A percentile compares a stretch with the other conserved stretches of the same genome.
phyloP scores from a whole-genome alignment of 306 rosid genomes.

The Medicago ruthenica region DNA sequence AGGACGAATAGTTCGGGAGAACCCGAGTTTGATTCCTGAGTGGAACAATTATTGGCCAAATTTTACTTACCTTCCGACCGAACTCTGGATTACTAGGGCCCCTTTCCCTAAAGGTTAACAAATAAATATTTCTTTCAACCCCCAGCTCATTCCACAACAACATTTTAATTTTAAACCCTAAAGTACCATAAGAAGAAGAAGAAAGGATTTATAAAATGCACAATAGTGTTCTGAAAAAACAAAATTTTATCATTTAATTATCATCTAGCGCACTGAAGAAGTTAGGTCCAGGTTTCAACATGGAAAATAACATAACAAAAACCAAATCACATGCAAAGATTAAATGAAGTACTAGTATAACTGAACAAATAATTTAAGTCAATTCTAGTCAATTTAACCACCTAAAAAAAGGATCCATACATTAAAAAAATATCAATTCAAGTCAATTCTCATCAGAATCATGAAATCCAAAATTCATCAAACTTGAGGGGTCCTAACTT shows the following conservation, averaged over 20 bases:
- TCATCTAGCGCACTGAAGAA: background rate
- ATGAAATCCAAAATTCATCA: slow-evolving; percentile 27
- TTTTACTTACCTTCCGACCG: too few species aligned
- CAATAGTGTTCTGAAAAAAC: background rate
- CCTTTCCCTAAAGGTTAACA: too few species aligned
- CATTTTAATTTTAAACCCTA: background rate
- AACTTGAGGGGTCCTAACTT: slow-evolving; percentile 20
- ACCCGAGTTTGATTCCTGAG: too few species aligned
- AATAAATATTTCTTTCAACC: slow-evolving; percentile 8
- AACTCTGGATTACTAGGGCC: too few species aligned
- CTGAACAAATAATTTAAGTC: slow-evolving; percentile 17
- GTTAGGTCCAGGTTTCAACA: background rate
- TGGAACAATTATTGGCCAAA: too few species aligned
- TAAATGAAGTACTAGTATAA: background rate
- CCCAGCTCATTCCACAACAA: slow-evolving; percentile 17
- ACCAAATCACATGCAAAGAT: slow-evolving; percentile 37
- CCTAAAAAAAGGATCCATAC: background rate
- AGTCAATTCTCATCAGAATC: slow-evolving; percentile 33
- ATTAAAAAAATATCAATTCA: slow-evolving; percentile 23
- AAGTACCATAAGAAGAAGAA: background rate
- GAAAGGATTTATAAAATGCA: background rate
- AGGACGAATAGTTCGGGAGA: too few species aligned
- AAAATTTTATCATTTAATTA: slow-evolving; percentile 2
- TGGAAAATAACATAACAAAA: background rate
- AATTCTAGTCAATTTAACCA: background rate